Conservation (phyloP, 23 red algal species). For the Agarophyton chilense region DNA sequence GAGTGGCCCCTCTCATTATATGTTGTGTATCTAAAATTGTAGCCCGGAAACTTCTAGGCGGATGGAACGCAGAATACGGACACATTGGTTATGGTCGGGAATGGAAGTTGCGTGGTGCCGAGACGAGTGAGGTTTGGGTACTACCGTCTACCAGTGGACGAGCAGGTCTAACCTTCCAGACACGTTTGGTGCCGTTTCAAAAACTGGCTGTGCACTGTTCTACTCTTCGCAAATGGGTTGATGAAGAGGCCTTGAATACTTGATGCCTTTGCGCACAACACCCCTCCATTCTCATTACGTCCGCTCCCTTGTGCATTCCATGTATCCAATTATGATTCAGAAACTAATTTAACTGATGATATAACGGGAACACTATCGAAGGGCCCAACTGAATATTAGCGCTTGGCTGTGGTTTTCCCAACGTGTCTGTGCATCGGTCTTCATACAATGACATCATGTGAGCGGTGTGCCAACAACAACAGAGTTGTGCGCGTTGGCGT, state of each 20-base stretch:
- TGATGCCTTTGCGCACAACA: background rate
- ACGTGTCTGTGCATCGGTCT: too few species aligned
- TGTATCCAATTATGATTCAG: too few species aligned
- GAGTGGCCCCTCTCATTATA: conserved; percentile 7
- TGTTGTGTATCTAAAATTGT: conserved; percentile 67
- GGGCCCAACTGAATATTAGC: too few species aligned
- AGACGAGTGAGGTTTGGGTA: conserved; percentile 53
- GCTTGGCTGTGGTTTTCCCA: too few species aligned
- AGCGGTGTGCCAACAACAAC: too few species aligned
- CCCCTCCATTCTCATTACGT: too few species aligned
- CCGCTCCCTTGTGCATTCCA: too few species aligned
- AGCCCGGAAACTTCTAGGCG: conserved; percentile 33
- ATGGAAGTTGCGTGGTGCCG: conserved; percentile 23
- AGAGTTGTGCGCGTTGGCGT: too few species aligned
- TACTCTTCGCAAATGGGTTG: background rate
- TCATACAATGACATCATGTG: too few species aligned
- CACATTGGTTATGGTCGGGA: conserved; percentile 34
- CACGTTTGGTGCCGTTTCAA: conserved; percentile 52
- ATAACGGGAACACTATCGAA: too few species aligned
- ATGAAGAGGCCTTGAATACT: background rate
- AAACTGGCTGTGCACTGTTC: conserved; percentile 17
- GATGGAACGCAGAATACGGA: conserved; percentile 54
- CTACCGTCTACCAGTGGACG: conserved; percentile 65
- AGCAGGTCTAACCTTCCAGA: conserved; percentile 40
- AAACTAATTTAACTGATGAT: too few species aligned